Conservation (phyloP, 305 asterid species). For the Solanum hybrid region DNA sequence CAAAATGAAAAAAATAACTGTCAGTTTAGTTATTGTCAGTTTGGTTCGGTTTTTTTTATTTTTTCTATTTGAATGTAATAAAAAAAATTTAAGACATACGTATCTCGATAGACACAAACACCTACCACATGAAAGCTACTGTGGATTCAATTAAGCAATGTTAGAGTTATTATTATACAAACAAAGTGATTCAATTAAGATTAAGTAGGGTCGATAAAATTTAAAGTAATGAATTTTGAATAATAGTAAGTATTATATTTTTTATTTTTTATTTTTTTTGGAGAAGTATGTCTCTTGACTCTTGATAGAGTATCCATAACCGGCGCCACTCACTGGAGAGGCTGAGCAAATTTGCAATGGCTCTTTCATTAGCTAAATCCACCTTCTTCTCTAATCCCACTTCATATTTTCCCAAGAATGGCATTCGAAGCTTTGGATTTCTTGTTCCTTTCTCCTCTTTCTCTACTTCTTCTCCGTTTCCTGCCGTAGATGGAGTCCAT, state of each 20-base stretch:
- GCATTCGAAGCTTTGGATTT: constrained; percentile 21
- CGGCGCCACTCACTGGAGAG: neutral
- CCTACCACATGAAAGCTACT: fast-evolving
- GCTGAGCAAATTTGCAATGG: constrained; percentile 24
- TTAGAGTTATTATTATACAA: too few relatives aligned
- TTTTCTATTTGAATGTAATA: too few relatives aligned
- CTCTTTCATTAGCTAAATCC: constrained; percentile 40
- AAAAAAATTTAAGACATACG: too few relatives aligned
- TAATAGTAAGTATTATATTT: neutral
- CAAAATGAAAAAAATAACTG: too few relatives aligned
- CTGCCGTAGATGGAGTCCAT: constrained; percentile 11
- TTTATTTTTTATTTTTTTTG: neutral
- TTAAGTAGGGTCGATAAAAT: too few relatives aligned
- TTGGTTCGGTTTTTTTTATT: too few relatives aligned
- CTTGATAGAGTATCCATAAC: neutral
- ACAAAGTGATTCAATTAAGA: neutral
- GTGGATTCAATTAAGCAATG: too few relatives aligned
- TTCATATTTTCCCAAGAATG: constrained; percentile 20
- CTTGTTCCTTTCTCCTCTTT: constrained; percentile 21
- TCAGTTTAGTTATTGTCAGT: neutral
- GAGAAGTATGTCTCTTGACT: neutral
- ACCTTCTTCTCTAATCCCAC: constrained; percentile 31
- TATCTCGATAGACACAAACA: neutral
- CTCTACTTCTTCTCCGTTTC: constrained; percentile 19
- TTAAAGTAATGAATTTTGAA: neutral